These are phyloP conservation scores for Breviolum minutum DNA, from an alignment of 73 alveolate genomes.

Conservation along the genomic window DNA sequence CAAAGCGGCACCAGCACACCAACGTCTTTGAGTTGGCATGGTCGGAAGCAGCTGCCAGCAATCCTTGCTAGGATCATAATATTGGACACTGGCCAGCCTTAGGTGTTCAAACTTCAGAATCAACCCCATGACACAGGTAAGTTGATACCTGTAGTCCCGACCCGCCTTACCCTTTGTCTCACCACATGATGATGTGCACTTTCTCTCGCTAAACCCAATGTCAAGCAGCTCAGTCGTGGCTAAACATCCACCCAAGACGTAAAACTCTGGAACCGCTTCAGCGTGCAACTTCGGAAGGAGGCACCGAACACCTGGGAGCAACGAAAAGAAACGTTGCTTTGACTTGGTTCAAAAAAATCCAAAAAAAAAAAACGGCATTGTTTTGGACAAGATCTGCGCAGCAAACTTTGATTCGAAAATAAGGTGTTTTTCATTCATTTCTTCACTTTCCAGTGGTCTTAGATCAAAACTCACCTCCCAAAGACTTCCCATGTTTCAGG, in stretches of 20 bases:
- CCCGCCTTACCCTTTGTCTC: too few species aligned
- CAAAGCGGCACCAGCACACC: slow-evolving; percentile 66
- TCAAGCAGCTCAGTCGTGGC: slow-evolving; percentile 59
- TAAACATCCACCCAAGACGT: slow-evolving; percentile 69
- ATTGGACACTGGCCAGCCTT: slow-evolving; percentile 28
- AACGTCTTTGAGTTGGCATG: slow-evolving; percentile 84
- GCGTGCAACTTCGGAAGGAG: background rate
- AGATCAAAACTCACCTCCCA: background rate
- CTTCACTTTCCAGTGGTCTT: too few species aligned
- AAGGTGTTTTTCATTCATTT: too few species aligned
- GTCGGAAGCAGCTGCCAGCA: slow-evolving; percentile 49
- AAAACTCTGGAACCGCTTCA: slow-evolving; percentile 42
- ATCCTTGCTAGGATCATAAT: background rate
- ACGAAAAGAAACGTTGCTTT: too few species aligned
- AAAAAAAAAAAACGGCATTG: too few species aligned
- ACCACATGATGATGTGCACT: too few species aligned
- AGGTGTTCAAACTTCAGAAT: background rate
- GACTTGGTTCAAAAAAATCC: too few species aligned
- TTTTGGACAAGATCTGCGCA: too few species aligned
- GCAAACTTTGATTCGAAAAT: too few species aligned
- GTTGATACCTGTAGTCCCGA: too few species aligned
- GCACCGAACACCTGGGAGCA: slow-evolving; percentile 10
- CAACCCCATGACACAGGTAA: background rate
- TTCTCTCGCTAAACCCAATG: background rate
- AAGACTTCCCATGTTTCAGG: too few species aligned